Percentiles rank a stretch among this genome's conserved stretches.
Conservation (phyloP, 768 basidiomycete genomes). For the Leccinum sublutescens region DNA sequence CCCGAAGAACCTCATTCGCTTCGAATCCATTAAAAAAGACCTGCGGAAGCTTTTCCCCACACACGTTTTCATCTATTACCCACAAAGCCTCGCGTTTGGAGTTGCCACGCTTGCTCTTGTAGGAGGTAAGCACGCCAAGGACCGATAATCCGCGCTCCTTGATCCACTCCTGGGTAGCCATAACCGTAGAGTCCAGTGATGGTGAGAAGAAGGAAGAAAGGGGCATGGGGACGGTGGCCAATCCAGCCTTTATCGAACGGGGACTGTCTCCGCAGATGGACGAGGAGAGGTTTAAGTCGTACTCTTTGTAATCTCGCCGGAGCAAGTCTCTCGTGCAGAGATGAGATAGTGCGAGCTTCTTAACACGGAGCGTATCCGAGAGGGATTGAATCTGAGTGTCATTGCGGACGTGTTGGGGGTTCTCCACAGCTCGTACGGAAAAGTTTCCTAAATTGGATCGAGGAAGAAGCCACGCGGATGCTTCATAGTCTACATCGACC, state of each 20-base stretch:
- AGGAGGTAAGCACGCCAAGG: slow-evolving; percentile 81
- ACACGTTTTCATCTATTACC: slow-evolving; percentile 48
- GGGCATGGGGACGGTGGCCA: slow-evolving; percentile 78
- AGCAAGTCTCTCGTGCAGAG: slow-evolving; percentile 76
- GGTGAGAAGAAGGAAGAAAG: slow-evolving; percentile 46
- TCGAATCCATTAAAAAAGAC: slow-evolving; percentile 61
- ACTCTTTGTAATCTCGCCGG: slow-evolving; percentile 95
- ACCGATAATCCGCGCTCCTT: slow-evolving; percentile 58
- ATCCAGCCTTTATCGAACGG: slow-evolving; percentile 58
- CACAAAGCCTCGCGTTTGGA: slow-evolving; percentile 65
- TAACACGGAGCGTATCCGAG: slow-evolving; percentile 39
- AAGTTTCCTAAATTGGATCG: slow-evolving; percentile 39
- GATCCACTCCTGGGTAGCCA: slow-evolving; percentile 55
- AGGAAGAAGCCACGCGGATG: slow-evolving; percentile 64
- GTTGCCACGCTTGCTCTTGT: slow-evolving; percentile 50
- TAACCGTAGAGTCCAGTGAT: slow-evolving; percentile 12
- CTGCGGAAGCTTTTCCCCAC: slow-evolving; percentile 31
- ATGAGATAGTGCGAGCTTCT: slow-evolving; percentile 68
- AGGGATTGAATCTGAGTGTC: slow-evolving; percentile 48
- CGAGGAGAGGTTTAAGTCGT: slow-evolving; percentile 45
- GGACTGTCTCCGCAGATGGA: slow-evolving; percentile 21
- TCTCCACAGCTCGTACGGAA: neutral
- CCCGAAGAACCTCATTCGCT: slow-evolving; percentile 46
- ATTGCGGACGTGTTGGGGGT: slow-evolving; percentile 35
- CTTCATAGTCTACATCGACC: slow-evolving; percentile 55